These are phyloP conservation scores for Endocladia muricata DNA, from an alignment of 31 red algal species.

Conservation along the genomic window DNA sequence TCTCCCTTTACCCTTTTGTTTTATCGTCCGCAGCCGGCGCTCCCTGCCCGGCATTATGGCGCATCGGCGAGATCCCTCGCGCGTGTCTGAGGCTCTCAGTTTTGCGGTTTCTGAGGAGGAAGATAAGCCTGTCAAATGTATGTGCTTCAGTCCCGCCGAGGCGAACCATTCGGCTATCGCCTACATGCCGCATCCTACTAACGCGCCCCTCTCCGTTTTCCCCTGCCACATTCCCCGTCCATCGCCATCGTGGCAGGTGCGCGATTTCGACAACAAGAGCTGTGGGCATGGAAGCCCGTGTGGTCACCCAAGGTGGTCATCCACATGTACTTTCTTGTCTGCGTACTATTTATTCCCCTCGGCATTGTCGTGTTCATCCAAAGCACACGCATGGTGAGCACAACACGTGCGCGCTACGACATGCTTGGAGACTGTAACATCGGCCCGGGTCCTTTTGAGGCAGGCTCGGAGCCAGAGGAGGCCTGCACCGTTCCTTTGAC, in stretches of 20 bases:
- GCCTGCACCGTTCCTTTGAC: slow-evolving; percentile 41
- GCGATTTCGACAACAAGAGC: slow-evolving; percentile 69
- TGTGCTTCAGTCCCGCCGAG: background rate
- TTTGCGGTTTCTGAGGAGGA: background rate
- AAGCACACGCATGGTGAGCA: slow-evolving; percentile 22
- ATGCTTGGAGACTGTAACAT: slow-evolving; percentile 40
- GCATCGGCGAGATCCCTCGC: background rate
- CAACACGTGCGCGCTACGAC: slow-evolving; percentile 65
- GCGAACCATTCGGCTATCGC: background rate
- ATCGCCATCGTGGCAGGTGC: background rate
- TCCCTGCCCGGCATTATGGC: too few species aligned
- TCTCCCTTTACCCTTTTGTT: too few species aligned
- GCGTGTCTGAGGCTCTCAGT: slow-evolving; percentile 6
- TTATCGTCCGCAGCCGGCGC: too few species aligned
- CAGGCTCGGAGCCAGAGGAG: background rate
- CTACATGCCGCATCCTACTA: background rate
- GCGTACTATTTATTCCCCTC: slow-evolving; percentile 49
- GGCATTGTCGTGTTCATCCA: slow-evolving; percentile 53
- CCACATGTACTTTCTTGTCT: slow-evolving; percentile 58
- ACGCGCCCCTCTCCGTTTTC: background rate
- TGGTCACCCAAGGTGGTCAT: slow-evolving; percentile 56
- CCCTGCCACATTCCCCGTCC: background rate
- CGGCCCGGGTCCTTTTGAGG: background rate
- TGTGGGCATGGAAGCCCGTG: slow-evolving; percentile 58
- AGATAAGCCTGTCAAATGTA: slow-evolving; percentile 24